Conservation (phyloP, 2,329 filamentous ascomycete species). For the Sarocladium brachiariae region DNA sequence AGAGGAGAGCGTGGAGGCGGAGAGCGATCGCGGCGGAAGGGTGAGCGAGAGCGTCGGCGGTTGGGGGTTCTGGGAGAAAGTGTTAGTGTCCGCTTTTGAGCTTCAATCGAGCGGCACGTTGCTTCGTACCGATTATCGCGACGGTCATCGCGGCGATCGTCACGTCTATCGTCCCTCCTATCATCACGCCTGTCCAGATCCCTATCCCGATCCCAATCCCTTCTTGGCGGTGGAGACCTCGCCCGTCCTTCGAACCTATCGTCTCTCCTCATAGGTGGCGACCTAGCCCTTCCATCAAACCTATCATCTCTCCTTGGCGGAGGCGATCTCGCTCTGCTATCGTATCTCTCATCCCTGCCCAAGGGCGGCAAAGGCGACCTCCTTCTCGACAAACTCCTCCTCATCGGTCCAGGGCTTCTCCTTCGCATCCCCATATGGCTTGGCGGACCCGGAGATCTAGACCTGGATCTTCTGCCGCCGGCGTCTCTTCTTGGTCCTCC, state of each 20-base stretch:
- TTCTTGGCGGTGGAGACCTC: constrained; percentile 22
- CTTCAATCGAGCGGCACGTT: constrained; percentile 8
- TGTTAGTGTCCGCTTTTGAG: neutral
- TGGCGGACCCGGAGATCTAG: constrained; percentile 24
- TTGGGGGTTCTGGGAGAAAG: constrained; percentile 12
- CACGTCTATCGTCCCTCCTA: constrained; percentile 35
- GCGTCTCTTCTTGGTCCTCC: constrained; percentile 23
- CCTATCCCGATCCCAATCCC: constrained; percentile 28
- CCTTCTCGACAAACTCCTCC: constrained; percentile 22
- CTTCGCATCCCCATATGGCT: constrained; percentile 2
- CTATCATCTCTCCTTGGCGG: constrained; percentile 27
- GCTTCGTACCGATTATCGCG: constrained; percentile 9
- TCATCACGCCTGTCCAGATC: constrained; percentile 26
- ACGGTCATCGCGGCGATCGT: constrained; percentile 10
- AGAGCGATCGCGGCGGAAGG: constrained; percentile 40
- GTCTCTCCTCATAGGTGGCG: neutral
- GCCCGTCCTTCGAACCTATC: neutral
- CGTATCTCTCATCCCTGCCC: constrained; percentile 2
- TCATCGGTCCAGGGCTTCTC: constrained; percentile 16
- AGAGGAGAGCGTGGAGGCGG: constrained; percentile 21
- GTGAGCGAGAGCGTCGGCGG: constrained; percentile 50
- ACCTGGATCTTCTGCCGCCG: constrained; percentile 21
- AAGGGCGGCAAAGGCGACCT: neutral
- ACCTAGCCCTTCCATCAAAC: neutral
- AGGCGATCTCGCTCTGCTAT: neutral